Conservation (phyloP, 2,329 filamentous ascomycete species). For the Venturia pyrina region DNA sequence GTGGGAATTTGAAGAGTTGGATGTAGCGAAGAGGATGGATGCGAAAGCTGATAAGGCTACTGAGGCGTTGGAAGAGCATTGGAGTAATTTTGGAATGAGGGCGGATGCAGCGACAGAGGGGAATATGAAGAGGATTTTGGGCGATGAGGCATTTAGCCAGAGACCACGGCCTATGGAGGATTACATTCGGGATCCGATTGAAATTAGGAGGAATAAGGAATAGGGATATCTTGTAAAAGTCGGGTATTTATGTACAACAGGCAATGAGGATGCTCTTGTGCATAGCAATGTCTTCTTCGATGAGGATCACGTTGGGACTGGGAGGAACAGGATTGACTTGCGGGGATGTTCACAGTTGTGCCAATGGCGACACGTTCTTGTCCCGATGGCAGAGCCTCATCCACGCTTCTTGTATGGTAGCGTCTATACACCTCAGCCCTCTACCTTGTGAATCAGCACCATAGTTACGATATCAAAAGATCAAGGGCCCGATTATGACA, state of each 20-base stretch:
- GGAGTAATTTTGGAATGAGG: conserved; percentile 13
- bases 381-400: no score
- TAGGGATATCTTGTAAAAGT: neutral
- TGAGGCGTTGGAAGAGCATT: conserved; percentile 13
- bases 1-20: conserved; percentile 72
- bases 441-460: no score
- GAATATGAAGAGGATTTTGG: conserved; percentile 7
- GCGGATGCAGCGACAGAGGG: conserved; percentile 8
- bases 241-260: conserved; percentile 18
- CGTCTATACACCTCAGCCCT: no score
- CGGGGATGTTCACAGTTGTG: no score
- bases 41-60: conserved; percentile 22
- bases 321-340: no score
- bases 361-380: no score
- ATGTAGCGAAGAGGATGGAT: conserved; percentile 24
- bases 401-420: no score
- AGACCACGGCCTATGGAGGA: conserved; percentile 6
- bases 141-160: conserved; percentile 2
- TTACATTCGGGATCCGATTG: conserved; percentile 10
- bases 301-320: no score
- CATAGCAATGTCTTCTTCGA: no score
- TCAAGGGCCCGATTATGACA: no score
- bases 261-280: neutral
- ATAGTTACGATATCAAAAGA: no score
- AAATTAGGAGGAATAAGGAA: conserved; percentile 6